Evolutionary conservation across 2,329 filamentous ascomycete species (phyloP), one percentile per base, ranked within the genome.

Genomic region (Aspergillus eucalypticola): DNA sequence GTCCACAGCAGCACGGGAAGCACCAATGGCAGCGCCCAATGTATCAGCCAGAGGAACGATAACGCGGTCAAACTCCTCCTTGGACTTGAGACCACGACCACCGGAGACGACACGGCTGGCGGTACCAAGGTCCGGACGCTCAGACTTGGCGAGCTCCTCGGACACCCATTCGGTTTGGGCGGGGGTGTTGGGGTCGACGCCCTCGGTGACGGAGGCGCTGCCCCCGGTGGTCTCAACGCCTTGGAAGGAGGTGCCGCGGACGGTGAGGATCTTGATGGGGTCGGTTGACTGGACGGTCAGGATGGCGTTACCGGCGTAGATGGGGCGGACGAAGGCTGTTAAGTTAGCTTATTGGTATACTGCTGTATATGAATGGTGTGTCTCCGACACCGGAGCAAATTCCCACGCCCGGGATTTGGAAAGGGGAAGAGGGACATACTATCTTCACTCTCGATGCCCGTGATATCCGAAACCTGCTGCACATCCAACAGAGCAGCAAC

Each of bases 281-380:
- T 99, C 95, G 64, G 86, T 86, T 2, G 92, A 96, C 78, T 98
- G 91, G 60, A 99, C 93, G 8, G 95, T 99, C 38, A 96, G 87
- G 72, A 99, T 96, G 51, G 94, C 95, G 74, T 99, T 99, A 58
- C 95, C 95, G 60, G 95, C 95, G 76, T 99, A 99, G 73, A 99
- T 97, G 27, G 95, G 94, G 59, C 95, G 90, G 58, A 97, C 90
- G 72, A 99, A 99, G 11, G 92, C 84, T 86, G 55, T 13, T 35
- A 6, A 19, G 2, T 17, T n/a, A 8, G 7, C 2, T 41, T 10
- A 17, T 59, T 54, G 50, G 21, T 52, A 48, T 11, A 8, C 19
- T 46, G 15, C 32, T 19, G 25, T 7, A 23, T 21, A 27, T 2
- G 17, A 3, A 2, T 15, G 7, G 10, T 11, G 39, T 13, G 10